These are phyloP conservation scores for Chaetomium strumarium DNA, from an alignment of 2,329 filamentous ascomycete genomes.

Conservation along the genomic window DNA sequence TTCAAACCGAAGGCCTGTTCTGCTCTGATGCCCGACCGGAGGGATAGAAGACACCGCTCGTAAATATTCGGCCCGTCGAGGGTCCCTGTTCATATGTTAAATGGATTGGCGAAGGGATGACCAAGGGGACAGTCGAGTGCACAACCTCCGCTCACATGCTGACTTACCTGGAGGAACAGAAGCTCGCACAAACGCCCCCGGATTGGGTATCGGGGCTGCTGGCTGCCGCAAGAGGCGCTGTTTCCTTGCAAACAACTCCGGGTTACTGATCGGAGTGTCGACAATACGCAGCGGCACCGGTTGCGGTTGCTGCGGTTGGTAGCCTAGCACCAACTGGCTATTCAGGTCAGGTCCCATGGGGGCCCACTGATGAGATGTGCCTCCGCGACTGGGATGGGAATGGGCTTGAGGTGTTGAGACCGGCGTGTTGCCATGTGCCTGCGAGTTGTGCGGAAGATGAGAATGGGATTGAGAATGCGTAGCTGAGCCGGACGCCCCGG, in stretches of 20 bases:
- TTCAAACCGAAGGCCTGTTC: slow-evolving; percentile 93
- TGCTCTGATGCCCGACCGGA: slow-evolving; percentile 70
- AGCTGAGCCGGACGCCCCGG: slow-evolving; percentile 19
- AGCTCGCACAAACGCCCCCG: slow-evolving; percentile 35
- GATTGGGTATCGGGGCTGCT: slow-evolving; percentile 41
- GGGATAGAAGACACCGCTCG: slow-evolving; percentile 74
- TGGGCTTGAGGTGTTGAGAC: slow-evolving; percentile 24
- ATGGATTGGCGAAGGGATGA: background rate
- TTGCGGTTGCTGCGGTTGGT: slow-evolving; percentile 57
- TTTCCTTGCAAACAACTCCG: slow-evolving; percentile 58
- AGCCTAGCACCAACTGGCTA: slow-evolving; percentile 58
- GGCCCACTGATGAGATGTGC: slow-evolving; percentile 43
- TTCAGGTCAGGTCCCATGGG: slow-evolving; percentile 51
- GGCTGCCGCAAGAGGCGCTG: slow-evolving; percentile 40
- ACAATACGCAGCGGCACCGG: slow-evolving; percentile 66
- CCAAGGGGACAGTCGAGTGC: background rate
- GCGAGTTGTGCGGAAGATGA: slow-evolving; percentile 23
- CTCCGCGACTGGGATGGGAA: slow-evolving; percentile 31
- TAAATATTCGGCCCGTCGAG: slow-evolving; percentile 83
- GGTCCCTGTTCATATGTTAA: slow-evolving; percentile 23
- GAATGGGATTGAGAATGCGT: slow-evolving; percentile 23
- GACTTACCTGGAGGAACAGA: slow-evolving; percentile 21
- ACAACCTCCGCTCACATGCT: background rate
- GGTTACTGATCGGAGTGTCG: slow-evolving; percentile 68
- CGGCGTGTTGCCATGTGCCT: slow-evolving; percentile 28